Percentiles rank a stretch among this genome's conserved stretches.
These are phyloP conservation scores for Cyathus pygmaeus DNA, from an alignment of 1,284 basidiomycete genomes.

Conservation along the genomic window DNA sequence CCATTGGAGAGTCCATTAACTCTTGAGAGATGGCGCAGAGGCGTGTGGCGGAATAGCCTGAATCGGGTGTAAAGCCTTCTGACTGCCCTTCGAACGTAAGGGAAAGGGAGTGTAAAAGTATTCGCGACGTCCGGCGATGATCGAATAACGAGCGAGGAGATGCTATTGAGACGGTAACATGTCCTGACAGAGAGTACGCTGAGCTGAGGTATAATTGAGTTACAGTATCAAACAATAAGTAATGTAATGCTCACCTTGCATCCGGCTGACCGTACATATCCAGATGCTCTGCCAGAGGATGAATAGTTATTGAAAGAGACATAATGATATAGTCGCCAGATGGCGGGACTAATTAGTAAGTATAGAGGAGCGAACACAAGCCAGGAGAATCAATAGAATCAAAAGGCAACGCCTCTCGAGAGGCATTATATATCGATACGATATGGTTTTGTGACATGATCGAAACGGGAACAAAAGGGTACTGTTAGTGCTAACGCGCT, in stretches of 20 bases:
- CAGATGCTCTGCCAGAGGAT: slow-evolving; percentile 62
- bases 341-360: slow-evolving; percentile 17
- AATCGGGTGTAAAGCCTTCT: slow-evolving; percentile 65
- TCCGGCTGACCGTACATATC: slow-evolving; percentile 78
- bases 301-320: slow-evolving; percentile 70
- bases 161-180: slow-evolving; percentile 68
- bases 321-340: slow-evolving; percentile 47
- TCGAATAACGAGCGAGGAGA: slow-evolving; percentile 62
- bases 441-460: too few species aligned
- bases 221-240: too few species aligned
- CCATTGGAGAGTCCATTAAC: slow-evolving; percentile 62
- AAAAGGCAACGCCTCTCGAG: too few species aligned
- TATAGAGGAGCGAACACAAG: slow-evolving; percentile 13
- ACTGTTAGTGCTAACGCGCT: not conserved
- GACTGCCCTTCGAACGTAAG: slow-evolving; percentile 83
- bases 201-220: slow-evolving; percentile 58
- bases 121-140: slow-evolving; percentile 54
- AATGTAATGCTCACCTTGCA: slow-evolving; percentile 59
- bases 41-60: slow-evolving; percentile 71
- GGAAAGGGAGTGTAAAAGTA: slow-evolving; percentile 72
- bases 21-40: slow-evolving; percentile 74
- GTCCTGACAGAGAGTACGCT: slow-evolving; percentile 81
- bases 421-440: too few species aligned
- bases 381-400: slow-evolving; percentile 3
- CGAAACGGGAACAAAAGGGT: not conserved